Evolutionary conservation across 305 asterid genomes (phyloP).

Genomic region (Caryopteris hybrid): DNA sequence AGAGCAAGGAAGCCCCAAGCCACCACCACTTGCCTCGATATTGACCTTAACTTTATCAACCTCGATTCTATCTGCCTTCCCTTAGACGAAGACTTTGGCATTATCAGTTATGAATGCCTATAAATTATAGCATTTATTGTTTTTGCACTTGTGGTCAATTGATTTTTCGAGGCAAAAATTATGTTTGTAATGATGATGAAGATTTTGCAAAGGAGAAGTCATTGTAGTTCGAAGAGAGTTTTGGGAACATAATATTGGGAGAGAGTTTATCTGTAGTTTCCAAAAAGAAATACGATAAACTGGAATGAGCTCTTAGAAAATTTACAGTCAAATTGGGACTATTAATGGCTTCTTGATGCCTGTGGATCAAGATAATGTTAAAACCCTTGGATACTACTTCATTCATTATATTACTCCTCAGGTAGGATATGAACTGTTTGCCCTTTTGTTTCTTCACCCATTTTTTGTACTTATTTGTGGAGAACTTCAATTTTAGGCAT

Average conservation of each 20-base stretch:
- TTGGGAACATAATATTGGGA: constrained; percentile 73
- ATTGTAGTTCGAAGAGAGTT: constrained; percentile 68
- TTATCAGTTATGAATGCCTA: constrained; percentile 45
- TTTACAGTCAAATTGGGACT: constrained; percentile 73
- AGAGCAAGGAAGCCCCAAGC: no score
- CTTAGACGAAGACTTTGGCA: constrained; percentile 60
- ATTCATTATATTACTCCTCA: constrained; percentile 80
- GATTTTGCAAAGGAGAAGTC: constrained; percentile 64
- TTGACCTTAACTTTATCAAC: constrained; percentile 54
- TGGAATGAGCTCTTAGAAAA: constrained; percentile 73
- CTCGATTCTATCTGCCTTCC: constrained; percentile 68
- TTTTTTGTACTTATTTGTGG: no score
- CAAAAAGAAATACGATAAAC: constrained; percentile 64
- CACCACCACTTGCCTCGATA: constrained; percentile 42
- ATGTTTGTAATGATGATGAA: constrained; percentile 68
- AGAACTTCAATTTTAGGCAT: no score
- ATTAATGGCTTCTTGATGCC: constrained; percentile 94
- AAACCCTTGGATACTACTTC: constrained; percentile 83
- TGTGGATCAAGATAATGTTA: constrained; percentile 56
- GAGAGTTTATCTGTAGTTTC: constrained; percentile 83
- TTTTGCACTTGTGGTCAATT: background rate
- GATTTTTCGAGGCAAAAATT: background rate
- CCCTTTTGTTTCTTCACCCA: no score
- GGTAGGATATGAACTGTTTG: constrained; percentile 27
- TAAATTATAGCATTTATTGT: background rate